These are phyloP conservation scores for Fusarium tanahbumbuense DNA, from an alignment of 2,329 filamentous ascomycete species.

Conservation along the genomic window DNA sequence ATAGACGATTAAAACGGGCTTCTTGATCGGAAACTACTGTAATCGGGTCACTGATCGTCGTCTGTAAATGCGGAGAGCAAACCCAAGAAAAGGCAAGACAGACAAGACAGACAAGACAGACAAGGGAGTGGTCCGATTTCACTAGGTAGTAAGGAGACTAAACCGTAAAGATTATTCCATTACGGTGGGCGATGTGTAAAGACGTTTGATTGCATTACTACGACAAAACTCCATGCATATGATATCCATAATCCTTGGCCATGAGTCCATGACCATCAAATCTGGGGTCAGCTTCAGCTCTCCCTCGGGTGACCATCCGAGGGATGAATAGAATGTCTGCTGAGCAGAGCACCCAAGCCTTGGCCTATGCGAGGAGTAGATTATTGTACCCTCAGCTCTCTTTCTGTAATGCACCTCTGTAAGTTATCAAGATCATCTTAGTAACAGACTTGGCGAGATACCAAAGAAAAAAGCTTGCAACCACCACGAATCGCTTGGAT, in stretches of 20 bases:
- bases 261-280: not conserved
- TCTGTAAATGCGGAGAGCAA: constrained; percentile 26
- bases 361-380: constrained; percentile 6
- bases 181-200: constrained; percentile 39
- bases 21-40: constrained; percentile 27
- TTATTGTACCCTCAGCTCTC: not conserved
- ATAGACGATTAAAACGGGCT: constrained; percentile 6
- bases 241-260: not conserved
- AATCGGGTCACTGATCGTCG: constrained; percentile 24
- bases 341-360: constrained; percentile 6
- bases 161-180: constrained; percentile 28
- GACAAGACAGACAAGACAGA: not conserved
- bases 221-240: constrained; percentile 10
- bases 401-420: constrained; percentile 13
- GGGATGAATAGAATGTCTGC: not conserved
- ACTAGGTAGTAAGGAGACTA: not conserved
- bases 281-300: constrained; percentile 26
- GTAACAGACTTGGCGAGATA: constrained; percentile 26
- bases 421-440: constrained; percentile 23
- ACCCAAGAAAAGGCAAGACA: constrained; percentile 8
- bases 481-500: constrained; percentile 1
- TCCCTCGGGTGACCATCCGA: constrained; percentile 7
- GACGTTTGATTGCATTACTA: constrained; percentile 37
- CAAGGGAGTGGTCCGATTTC: constrained; percentile 10
- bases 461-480: not conserved